Conservation (phyloP, 148 eudicot species). For the Cornus controversa region DNA sequence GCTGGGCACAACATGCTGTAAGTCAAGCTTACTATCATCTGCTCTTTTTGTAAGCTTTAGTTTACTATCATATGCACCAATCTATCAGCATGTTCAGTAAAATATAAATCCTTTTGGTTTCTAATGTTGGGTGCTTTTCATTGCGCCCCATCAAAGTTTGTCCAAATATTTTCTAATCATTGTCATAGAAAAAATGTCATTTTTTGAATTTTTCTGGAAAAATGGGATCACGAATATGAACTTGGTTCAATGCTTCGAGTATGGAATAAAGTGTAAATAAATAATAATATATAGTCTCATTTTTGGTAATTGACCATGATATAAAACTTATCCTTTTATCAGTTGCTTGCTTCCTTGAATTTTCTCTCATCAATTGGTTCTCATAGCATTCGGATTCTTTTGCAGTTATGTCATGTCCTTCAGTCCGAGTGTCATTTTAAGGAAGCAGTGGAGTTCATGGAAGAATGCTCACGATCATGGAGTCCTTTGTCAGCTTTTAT, state of each 20-base stretch:
- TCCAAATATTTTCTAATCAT: neutral
- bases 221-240: conserved; percentile 4
- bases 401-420: conserved; percentile 90
- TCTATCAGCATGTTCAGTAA: neutral
- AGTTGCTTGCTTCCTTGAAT: neutral
- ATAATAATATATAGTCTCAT: neutral
- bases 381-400: conserved; percentile 5
- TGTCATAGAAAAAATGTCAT: neutral
- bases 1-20: conserved; percentile 95
- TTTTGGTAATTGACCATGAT: neutral
- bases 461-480: conserved; percentile 71
- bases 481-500: conserved; percentile 62
- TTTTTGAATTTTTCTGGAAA: neutral
- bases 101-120: neutral
- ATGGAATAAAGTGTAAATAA: neutral
- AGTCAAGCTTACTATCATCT: conserved; percentile 30
- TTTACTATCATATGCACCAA: neutral
- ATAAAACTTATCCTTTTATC: neutral
- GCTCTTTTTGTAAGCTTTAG: neutral
- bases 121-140: neutral
- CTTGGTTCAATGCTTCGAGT: neutral
- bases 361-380: conserved; percentile 5
- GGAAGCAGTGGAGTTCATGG: conserved; percentile 89
- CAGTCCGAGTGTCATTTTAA: conserved; percentile 72
- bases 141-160: neutral